Base-by-base conservation (phyloP, 2,329 filamentous ascomycete species). In the Penicillium freii region DNA sequence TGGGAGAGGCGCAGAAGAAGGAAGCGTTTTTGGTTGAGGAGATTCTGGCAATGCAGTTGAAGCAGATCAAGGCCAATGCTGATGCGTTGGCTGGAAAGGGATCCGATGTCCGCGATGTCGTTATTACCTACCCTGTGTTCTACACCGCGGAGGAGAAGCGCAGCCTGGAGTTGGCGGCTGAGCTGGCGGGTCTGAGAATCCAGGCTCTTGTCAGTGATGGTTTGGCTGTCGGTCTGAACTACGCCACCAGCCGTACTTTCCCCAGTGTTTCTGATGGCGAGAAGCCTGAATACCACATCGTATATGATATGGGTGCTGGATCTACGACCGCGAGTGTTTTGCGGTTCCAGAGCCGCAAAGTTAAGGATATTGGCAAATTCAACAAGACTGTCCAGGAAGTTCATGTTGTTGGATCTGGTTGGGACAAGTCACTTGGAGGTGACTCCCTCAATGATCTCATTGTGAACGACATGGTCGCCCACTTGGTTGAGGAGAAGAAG, bases 381-480 rank as follows among this genome's bases (percentile, higher is more conserved):
- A 97, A 97, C 82, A 97, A 97, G 84, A 97, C 92, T 1, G 79
- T 99, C 33, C 94, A 97, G 72, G 94, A 99, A 73, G 88, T 97
- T n/a, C 86, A 91, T 60, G 90, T 96, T 38, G 68, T 97, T 44
- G 92, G 93, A 57, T 84, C 84, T 65, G 91, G 91, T 59, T 99
- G 91, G 90, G 94, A 99, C 70, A 85, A 86, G 69, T 90, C 88
- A 3, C 86, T 99, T 19, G 94, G 94, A 58, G 94, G 94, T 54
- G 93, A 99, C 71, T 82, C 88, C 34, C 82, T 99, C 60, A 99
- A 97, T 74, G 84, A 89, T 57, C 80, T 96, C 59, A 91, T 99
- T 64, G 82, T 96, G 49, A 86, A 96, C 63, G 88, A 97, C 72
- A 96, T 97, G 85, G 80, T 97, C 56, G 77, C 84, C 31, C 84